Evolutionary conservation across 2,329 filamentous ascomycete species (phyloP).

Genomic region (Ophiostoma ulmi): DNA sequence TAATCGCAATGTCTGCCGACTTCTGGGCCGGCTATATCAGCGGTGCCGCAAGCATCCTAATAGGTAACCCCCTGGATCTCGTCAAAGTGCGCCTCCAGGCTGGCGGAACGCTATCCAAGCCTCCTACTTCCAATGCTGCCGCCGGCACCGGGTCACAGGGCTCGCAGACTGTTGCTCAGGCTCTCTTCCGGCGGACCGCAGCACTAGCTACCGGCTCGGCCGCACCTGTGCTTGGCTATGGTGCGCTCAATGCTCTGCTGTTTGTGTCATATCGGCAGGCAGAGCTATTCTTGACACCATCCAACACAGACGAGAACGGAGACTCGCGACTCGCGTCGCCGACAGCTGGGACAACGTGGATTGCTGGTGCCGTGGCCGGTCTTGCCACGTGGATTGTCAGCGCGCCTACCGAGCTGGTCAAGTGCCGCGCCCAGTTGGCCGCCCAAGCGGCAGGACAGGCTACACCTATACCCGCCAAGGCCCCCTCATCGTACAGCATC

Average conservation of each 20-base stretch:
- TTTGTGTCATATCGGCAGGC: slow-evolving; percentile 88
- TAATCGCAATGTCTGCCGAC: slow-evolving; percentile 65
- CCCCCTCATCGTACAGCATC: slow-evolving; percentile 57
- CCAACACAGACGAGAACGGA: neutral
- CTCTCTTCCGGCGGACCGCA: slow-evolving; percentile 17
- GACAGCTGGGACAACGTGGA: slow-evolving; percentile 61
- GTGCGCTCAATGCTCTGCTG: slow-evolving; percentile 81
- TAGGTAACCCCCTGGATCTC: slow-evolving; percentile 71
- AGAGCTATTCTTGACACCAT: slow-evolving; percentile 55
- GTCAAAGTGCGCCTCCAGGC: slow-evolving; percentile 79
- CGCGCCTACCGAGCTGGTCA: slow-evolving; percentile 84
- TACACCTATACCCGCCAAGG: neutral
- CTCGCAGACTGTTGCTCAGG: slow-evolving; percentile 11
- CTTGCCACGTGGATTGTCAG: slow-evolving; percentile 81
- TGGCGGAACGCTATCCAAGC: slow-evolving; percentile 33
- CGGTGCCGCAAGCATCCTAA: slow-evolving; percentile 77
- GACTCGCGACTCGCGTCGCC: slow-evolving; percentile 32
- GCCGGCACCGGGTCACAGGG: slow-evolving; percentile 48
- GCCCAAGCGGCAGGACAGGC: slow-evolving; percentile 23
- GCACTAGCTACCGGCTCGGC: slow-evolving; percentile 61
- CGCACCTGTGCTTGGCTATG: slow-evolving; percentile 83
- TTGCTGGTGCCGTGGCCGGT: slow-evolving; percentile 75
- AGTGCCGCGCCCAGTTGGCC: slow-evolving; percentile 77
- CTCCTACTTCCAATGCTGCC: slow-evolving; percentile 51
- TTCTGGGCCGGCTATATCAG: slow-evolving; percentile 93